phyloP scores from a whole-genome alignment of 2,329 filamentous ascomycete species.

The Fusarium nodosum region DNA sequence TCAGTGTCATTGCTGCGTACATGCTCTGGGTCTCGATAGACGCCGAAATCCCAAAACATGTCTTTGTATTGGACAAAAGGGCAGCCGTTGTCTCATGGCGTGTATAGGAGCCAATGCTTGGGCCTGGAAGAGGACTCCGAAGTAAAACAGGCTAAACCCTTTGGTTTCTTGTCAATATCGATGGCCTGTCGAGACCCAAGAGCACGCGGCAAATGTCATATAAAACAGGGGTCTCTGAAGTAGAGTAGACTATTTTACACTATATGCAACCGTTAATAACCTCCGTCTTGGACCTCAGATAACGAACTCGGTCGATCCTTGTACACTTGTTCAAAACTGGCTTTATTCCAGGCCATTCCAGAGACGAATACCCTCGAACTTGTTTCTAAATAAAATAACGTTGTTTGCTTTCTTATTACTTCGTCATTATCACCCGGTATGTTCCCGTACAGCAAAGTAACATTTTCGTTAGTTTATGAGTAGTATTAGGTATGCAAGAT shows the following conservation, averaged over 20 bases:
- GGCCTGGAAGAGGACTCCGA: not conserved
- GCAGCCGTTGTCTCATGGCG: slow-evolving; percentile 42
- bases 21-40: slow-evolving; percentile 24
- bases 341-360: slow-evolving; percentile 20
- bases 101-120: slow-evolving; percentile 17
- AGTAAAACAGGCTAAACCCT: slow-evolving; percentile 3
- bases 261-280: slow-evolving; percentile 18
- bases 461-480: not conserved
- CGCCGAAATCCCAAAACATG: slow-evolving; percentile 28
- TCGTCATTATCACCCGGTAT: slow-evolving; percentile 7
- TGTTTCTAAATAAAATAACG: slow-evolving; percentile 4
- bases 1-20: slow-evolving; percentile 13
- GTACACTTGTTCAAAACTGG: not conserved
- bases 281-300: slow-evolving; percentile 5
- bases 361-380: not conserved
- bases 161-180: slow-evolving; percentile 23
- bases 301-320: slow-evolving; percentile 1
- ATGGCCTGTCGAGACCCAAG: not conserved
- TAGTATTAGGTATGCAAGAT: slow-evolving; percentile 17
- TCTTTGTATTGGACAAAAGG: slow-evolving; percentile 21
- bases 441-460: slow-evolving; percentile 9
- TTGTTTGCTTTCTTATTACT: not conserved
- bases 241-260: slow-evolving; percentile 13
- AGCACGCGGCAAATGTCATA: slow-evolving; percentile 24
- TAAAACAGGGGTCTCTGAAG: slow-evolving; percentile 23